phyloP scores from a whole-genome alignment of 2,329 filamentous ascomycete genomes.

The Scedosporium apiospermum region DNA sequence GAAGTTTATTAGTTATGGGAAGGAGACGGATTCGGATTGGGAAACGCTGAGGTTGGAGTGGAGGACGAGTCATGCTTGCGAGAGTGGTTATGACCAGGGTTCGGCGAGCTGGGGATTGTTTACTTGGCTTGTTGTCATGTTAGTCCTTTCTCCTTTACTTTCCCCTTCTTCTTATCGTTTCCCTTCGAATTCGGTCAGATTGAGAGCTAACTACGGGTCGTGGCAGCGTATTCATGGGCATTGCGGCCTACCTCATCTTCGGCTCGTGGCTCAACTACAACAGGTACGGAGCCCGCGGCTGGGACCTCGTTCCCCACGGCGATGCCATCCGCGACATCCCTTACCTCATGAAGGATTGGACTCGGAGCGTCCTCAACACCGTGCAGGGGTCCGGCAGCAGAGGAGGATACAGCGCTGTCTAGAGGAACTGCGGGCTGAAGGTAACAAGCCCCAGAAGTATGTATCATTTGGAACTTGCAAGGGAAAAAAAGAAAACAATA shows the following conservation, averaged over 20 bases:
- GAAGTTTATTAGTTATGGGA: conserved; percentile 65
- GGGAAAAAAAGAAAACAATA: background rate
- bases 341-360: conserved; percentile 85
- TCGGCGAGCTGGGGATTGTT: conserved; percentile 80
- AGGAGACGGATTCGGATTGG: conserved; percentile 42
- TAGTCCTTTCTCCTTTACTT: conserved; percentile 27
- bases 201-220: conserved; percentile 13
- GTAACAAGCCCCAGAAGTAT: background rate
- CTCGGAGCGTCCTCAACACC: conserved; percentile 68
- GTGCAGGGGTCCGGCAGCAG: conserved; percentile 75
- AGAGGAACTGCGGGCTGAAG: conserved; percentile 15
- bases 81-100: conserved; percentile 38
- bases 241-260: conserved; percentile 89
- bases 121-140: conserved; percentile 94
- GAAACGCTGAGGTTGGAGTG: conserved; percentile 69
- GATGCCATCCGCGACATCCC: conserved; percentile 88
- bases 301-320: conserved; percentile 87
- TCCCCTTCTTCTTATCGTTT: background rate
- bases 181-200: too few relatives aligned
- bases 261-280: conserved; percentile 99
- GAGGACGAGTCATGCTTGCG: conserved; percentile 82
- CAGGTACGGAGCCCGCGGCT: conserved; percentile 86
- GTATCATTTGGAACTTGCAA: background rate
- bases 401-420: conserved; percentile 93
- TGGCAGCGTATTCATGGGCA: conserved; percentile 70